Evolutionary conservation across 306 rosid species (phyloP).

Genomic region (Astragalus glycyphyllos): DNA sequence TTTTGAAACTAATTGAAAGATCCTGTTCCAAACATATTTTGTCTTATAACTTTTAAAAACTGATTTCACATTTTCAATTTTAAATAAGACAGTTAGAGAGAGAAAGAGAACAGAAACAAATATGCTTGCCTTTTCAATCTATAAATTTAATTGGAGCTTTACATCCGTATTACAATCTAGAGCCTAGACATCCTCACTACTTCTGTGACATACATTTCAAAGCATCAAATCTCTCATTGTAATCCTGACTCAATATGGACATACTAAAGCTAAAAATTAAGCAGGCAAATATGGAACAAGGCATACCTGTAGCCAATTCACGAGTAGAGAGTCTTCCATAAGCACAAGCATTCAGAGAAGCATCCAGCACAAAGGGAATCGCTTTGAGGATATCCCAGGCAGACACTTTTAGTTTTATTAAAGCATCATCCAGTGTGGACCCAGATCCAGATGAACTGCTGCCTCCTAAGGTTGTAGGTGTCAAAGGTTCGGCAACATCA

Average conservation of each 20-base stretch:
- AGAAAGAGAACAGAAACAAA: constrained; percentile 6
- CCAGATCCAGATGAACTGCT: constrained; percentile 65
- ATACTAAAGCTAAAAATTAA: constrained; percentile 6
- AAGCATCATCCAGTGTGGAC: constrained; percentile 65
- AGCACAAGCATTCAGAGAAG: constrained; percentile 91
- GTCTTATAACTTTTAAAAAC: constrained; percentile 7
- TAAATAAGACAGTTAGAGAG: not conserved
- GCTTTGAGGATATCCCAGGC: constrained; percentile 97
- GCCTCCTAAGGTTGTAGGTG: constrained; percentile 70
- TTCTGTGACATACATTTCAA: constrained; percentile 10
- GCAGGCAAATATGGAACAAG: constrained; percentile 22
- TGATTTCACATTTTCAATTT: not conserved
- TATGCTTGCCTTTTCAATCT: constrained; percentile 8
- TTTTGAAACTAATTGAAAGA: constrained; percentile 16
- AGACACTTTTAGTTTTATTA: constrained; percentile 77
- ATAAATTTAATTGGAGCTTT: not conserved
- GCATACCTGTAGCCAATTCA: constrained; percentile 86
- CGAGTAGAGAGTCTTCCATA: constrained; percentile 86
- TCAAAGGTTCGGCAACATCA: constrained; percentile 60
- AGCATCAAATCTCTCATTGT: constrained; percentile 22
- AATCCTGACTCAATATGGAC: constrained; percentile 27
- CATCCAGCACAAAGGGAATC: constrained; percentile 91
- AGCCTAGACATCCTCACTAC: constrained; percentile 22
- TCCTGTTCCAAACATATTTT: not conserved
- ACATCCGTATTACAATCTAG: constrained; percentile 9